These are phyloP conservation scores for Spatholobus suberectus DNA, from an alignment of 306 rosid species.

Conservation along the genomic window DNA sequence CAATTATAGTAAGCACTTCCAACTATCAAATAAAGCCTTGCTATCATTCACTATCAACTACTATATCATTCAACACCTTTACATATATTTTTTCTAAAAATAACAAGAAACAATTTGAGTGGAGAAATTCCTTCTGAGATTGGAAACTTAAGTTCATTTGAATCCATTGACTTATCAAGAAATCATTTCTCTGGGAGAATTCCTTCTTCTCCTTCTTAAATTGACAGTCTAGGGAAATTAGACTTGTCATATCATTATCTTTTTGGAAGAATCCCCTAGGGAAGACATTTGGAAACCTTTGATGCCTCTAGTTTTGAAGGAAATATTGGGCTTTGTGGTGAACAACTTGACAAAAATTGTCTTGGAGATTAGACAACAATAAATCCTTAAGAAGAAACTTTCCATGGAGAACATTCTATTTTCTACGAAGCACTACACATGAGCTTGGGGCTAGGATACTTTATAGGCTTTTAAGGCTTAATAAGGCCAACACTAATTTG, in stretches of 20 bases:
- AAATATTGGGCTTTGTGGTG: conserved; percentile 11
- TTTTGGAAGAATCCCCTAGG: neutral
- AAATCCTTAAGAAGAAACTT: neutral
- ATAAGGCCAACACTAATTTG: neutral
- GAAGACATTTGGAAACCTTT: neutral
- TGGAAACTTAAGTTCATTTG: neutral
- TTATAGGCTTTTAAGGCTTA: conserved; percentile 2
- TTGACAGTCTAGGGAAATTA: neutral
- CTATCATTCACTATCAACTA: no score
- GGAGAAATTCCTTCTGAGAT: neutral
- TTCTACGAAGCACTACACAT: conserved; percentile 21
- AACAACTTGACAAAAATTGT: neutral
- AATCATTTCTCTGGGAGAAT: neutral
- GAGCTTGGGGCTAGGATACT: conserved; percentile 10
- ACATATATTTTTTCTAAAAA: no score
- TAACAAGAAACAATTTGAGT: conserved; percentile 6
- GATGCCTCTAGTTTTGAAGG: conserved; percentile 4
- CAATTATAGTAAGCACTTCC: no score
- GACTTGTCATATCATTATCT: conserved; percentile 4
- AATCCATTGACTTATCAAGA: neutral
- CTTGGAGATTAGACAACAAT: neutral
- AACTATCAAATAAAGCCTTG: no score
- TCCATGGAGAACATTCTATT: neutral
- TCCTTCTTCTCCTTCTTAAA: neutral
- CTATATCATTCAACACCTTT: no score